Conservation (phyloP, 2,329 filamentous ascomycete species). For the Arthrobotrys pseudoclavata region DNA sequence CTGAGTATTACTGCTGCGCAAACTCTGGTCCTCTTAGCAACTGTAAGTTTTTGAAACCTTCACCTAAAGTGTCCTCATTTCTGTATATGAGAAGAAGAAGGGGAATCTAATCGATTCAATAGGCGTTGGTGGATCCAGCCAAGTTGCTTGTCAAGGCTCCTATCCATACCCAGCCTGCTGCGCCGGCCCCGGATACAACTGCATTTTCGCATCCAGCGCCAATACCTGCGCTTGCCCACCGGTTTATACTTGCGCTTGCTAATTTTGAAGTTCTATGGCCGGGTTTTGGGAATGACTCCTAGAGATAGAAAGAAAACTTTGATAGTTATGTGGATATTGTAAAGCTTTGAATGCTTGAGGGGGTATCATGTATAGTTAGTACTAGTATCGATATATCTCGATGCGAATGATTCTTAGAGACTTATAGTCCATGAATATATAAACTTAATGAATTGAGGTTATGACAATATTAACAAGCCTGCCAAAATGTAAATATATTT, state of each 20-base stretch:
- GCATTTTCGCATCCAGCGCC: constrained; percentile 40
- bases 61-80: neutral
- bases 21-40: constrained; percentile 38
- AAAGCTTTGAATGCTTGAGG: constrained; percentile 3
- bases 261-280: neutral
- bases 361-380: constrained; percentile 2
- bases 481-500: too few species aligned
- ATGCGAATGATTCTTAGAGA: too few species aligned
- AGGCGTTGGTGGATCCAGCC: constrained; percentile 13
- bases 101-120: neutral
- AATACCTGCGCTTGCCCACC: constrained; percentile 46
- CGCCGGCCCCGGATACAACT: constrained; percentile 47
- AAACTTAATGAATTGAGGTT: neutral
- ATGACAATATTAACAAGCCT: too few species aligned
- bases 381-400: neutral
- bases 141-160: neutral
- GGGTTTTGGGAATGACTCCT: neutral
- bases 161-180: constrained; percentile 44
- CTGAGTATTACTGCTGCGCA: constrained; percentile 42
- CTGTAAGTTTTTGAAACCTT: constrained; percentile 29
- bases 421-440: too few species aligned
- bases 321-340: neutral
- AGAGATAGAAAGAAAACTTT: neutral
- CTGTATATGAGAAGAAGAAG: neutral
- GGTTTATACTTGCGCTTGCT: constrained; percentile 44